phyloP scores from a whole-genome alignment of 257 asterid species.

The Cruciata laevipes region DNA sequence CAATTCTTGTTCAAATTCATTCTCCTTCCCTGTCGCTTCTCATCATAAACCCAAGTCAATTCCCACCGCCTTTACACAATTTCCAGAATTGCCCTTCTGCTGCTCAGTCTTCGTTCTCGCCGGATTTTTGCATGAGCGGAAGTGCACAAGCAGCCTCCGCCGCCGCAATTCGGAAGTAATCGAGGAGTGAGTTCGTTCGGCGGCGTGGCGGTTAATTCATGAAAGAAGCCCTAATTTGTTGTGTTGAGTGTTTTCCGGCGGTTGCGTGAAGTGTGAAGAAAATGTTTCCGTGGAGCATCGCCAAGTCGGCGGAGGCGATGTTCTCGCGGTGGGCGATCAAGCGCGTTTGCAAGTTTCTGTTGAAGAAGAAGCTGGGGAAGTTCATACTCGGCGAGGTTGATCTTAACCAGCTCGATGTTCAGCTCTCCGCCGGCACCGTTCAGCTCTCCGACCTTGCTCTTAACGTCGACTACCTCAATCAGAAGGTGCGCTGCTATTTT shows the following conservation, averaged over 20 bases:
- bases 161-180: constrained; percentile 28
- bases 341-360: constrained; percentile 70
- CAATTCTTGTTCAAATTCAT: not conserved
- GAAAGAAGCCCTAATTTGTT: not conserved
- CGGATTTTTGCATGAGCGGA: constrained; percentile 38
- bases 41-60: constrained; percentile 1
- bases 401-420: constrained; percentile 94
- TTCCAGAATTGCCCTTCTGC: not conserved
- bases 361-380: constrained; percentile 95
- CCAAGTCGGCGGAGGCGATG: constrained; percentile 96
- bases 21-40: not conserved
- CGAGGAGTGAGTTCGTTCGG: not conserved
- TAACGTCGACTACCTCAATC: constrained; percentile 84
- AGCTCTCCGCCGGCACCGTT: constrained; percentile 92
- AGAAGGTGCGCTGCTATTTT: constrained; percentile 43
- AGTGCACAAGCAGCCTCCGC: constrained; percentile 45
- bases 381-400: constrained; percentile 91
- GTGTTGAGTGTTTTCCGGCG: not conserved
- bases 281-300: constrained; percentile 85
- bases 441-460: constrained; percentile 90
- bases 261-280: constrained; percentile 17
- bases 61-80: not conserved
- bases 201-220: not conserved
- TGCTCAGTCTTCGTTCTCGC: not conserved
- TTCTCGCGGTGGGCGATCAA: constrained; percentile 97